Conservation (phyloP, 177 flowering plant species). For the Vitis hybrid region DNA sequence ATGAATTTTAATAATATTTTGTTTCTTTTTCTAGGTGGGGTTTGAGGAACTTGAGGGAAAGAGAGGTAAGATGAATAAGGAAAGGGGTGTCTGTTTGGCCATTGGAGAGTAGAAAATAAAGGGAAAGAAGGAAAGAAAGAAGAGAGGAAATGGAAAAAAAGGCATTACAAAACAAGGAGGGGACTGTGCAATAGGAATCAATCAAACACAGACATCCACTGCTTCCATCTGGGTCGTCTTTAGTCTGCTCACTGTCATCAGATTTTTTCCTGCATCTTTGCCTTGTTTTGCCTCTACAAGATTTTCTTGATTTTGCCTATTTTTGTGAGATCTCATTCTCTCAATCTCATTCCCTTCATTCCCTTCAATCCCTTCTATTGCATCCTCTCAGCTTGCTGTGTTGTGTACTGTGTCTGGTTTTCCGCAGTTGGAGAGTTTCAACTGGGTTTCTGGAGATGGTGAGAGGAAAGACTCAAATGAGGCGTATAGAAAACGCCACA, state of each 20-base stretch:
- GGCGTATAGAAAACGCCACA: constrained; percentile 59
- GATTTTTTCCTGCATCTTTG: constrained; percentile 1
- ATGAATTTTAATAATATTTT: background rate
- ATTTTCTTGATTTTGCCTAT: background rate
- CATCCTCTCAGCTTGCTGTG: background rate
- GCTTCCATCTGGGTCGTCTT: too few relatives aligned
- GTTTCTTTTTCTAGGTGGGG: constrained; percentile 12
- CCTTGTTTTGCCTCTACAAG: background rate
- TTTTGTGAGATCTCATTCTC: constrained; percentile 10
- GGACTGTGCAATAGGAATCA: constrained; percentile 1
- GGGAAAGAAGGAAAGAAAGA: background rate
- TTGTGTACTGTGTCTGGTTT: background rate
- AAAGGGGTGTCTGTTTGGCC: constrained; percentile 2
- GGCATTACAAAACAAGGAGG: too few relatives aligned
- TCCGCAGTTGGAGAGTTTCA: background rate
- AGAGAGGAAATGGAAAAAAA: too few relatives aligned
- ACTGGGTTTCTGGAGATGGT: constrained; percentile 30
- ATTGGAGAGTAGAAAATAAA: constrained; percentile 12
- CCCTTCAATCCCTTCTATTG: background rate
- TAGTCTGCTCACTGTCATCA: background rate
- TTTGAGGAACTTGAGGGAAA: constrained; percentile 3
- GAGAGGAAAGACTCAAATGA: constrained; percentile 63
- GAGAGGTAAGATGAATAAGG: constrained; percentile 14
- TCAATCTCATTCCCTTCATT: background rate
- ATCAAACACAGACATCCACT: constrained; percentile 11